Evolutionary conservation across 2,329 filamentous ascomycete species (phyloP).

Genomic region (Fusarium sp.): DNA sequence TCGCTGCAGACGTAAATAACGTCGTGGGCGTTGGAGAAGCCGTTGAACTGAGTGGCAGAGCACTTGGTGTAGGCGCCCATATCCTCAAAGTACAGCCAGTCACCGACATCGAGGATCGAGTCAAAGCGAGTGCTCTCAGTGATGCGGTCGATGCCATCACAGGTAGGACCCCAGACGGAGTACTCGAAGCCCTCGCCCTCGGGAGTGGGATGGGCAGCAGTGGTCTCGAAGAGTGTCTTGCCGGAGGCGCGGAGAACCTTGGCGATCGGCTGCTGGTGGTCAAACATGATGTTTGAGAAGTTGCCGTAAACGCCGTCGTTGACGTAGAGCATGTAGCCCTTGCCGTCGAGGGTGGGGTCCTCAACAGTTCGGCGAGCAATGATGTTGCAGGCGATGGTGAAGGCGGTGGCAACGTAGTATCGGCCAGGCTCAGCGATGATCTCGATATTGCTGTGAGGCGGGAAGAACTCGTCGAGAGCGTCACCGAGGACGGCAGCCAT

Average conservation of each 20-base stretch:
- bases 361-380: slow-evolving; percentile 92
- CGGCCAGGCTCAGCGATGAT: slow-evolving; percentile 96
- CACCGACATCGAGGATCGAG: slow-evolving; percentile 85
- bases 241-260: slow-evolving; percentile 77
- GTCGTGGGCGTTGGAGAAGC: slow-evolving; percentile 91
- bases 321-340: slow-evolving; percentile 95
- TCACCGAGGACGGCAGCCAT: slow-evolving; percentile 85
- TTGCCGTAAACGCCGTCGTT: slow-evolving; percentile 99
- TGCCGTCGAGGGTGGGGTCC: slow-evolving; percentile 71
- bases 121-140: slow-evolving; percentile 81
- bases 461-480: slow-evolving; percentile 90
- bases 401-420: slow-evolving; percentile 93
- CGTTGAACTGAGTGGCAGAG: slow-evolving; percentile 97
- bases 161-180: slow-evolving; percentile 98
- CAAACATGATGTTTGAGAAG: slow-evolving; percentile 99
- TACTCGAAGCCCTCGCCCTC: slow-evolving; percentile 75
- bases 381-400: slow-evolving; percentile 94
- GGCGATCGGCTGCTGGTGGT: slow-evolving; percentile 91
- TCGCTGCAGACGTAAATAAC: slow-evolving; percentile 96
- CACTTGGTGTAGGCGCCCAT: slow-evolving; percentile 99
- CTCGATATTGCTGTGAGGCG: slow-evolving; percentile 73
- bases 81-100: slow-evolving; percentile 98
- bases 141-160: slow-evolving; percentile 97
- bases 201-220: slow-evolving; percentile 58
- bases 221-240: slow-evolving; percentile 67